Base-by-base conservation (phyloP, 2,329 filamentous ascomycete genomes). In the Colletotrichum sp. region DNA sequence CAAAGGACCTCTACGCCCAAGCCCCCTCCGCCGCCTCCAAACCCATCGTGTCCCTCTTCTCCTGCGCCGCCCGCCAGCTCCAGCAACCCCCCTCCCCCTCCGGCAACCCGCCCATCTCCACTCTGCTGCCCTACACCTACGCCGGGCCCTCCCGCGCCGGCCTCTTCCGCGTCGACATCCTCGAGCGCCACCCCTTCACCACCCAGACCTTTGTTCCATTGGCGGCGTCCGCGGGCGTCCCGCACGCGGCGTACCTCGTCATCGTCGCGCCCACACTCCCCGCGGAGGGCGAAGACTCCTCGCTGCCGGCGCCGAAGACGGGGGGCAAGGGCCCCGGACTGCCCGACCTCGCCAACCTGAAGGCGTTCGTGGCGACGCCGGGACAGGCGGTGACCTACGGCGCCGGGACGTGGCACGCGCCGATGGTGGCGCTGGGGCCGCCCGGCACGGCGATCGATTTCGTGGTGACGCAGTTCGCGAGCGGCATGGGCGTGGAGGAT, bases 181-280 rank as follows among this genome's bases (percentile, higher is more conserved):
- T 99, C 34, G 97, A 99, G 84, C 90, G 97, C 52, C 97, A 99
- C 85, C 96, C 97, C 0, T 99, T 93, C 85, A 99, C 97, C 2
- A 95, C 95, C 2, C 97, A 99, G 87, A 98, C 96, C 0, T 99
- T 99, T 84, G 90, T 95, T 59, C 97, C 97, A 0, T 87, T 98
- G 67, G 91, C 85, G 13, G 85, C 28, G 4, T 21, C 55, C n/a
- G 70, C 18, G 2, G 30, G 21, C 49, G 28, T 36, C 4, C 79
- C 84, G 13, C 80, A 83, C 7, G 87, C 88, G 13, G 85, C 88
- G 26, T 98, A 96, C 83, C 90, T 99, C 30, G 94, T 99, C 77
- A 92, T 99, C 78, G 96, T 99, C 24, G 96, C 96, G 21, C 96
- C 96, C 0, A 95, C 92, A 15, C 77, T 92, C 79, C 74, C 85